A percentile compares a stretch with the other conserved stretches of the same genome.
Conservation (phyloP, 305 asterid species). For the Solanum aculeatissimum region DNA sequence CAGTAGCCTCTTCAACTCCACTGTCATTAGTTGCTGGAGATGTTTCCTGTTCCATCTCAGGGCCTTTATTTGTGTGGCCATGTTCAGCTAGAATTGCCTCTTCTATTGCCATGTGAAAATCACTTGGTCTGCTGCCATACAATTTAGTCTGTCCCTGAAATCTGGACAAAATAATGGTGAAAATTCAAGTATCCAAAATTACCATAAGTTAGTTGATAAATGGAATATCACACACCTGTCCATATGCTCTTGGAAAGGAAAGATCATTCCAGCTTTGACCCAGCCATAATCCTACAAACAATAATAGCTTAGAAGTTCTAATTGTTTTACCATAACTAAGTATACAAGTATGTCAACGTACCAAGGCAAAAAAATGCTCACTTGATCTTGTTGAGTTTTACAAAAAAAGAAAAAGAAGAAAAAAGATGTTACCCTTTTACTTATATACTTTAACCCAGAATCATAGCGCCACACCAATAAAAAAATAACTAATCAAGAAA, state of each 20-base stretch:
- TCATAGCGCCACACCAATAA: background rate
- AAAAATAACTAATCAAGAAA: background rate
- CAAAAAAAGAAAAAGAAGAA: background rate
- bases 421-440: background rate
- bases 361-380: background rate
- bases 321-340: background rate
- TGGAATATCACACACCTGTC: conserved; percentile 45
- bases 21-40: conserved; percentile 17
- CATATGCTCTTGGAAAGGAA: conserved; percentile 72
- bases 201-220: background rate
- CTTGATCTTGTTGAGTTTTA: background rate
- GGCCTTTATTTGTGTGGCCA: conserved; percentile 26
- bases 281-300: conserved; percentile 80
- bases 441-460: background rate
- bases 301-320: background rate
- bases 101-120: conserved; percentile 68
- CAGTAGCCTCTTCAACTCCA: conserved; percentile 62
- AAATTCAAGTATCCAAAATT: conserved; percentile 1
- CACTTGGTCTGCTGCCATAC: conserved; percentile 79
- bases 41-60: conserved; percentile 30
- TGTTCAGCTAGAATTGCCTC: conserved; percentile 66
- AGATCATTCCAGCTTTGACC: conserved; percentile 89
- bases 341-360: background rate
- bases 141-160: conserved; percentile 90
- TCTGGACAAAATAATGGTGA: conserved; percentile 25